Evolutionary conservation across 192 early-diverging fungal species (phyloP), one percentile per base, ranked within the genome.

Genomic region (Linnemannia elongata): DNA sequence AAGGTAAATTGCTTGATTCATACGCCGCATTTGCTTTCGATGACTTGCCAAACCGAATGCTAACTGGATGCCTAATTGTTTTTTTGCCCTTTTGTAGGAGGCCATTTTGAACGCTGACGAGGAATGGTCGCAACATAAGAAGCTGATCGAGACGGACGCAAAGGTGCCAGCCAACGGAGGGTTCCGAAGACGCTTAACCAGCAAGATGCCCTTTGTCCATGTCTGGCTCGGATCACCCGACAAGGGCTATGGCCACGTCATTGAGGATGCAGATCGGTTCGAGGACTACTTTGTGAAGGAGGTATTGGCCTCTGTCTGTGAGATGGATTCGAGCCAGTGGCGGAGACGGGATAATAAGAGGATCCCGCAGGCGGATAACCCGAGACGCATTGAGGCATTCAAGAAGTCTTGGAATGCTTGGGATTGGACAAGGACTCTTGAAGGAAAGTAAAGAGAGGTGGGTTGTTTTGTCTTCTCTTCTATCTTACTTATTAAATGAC

Each of bases 171-270:
- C 42, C 4, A 88, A 91, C 33, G 92, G 92, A 69, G 96, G 95
- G 36, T 96, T 97, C 83, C 91, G 95, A 72, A 82, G 91, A 47
- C 89, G 91, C 12, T 91, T 97, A 90, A 93, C 94, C 10, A 91
- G 93, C 15, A 93, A 98, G 49, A 63, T 99, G 88, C 97, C 98
- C 3, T 99, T 97, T 85, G 98, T 99, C 83, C 98, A 99, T 75
- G 96, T 99, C 3, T 99, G 98, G 98, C 96, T 97, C 81, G 94
- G 96, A 69, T 87, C 85, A 7, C 94, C 96, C 12, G 93, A 97
- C 79, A 92, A 94, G 44, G 97, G 98, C 3, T 93, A 94, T 77
- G 98, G 98, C 9, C 98, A 99, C 88, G 96, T 99, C 27, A 99
- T 99, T 91, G 98, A 99, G 79, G 93, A 97, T 63, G 82, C 91